phyloP scores from a whole-genome alignment of 192 early-diverging fungal species.

The Chytriomyces sp. region DNA sequence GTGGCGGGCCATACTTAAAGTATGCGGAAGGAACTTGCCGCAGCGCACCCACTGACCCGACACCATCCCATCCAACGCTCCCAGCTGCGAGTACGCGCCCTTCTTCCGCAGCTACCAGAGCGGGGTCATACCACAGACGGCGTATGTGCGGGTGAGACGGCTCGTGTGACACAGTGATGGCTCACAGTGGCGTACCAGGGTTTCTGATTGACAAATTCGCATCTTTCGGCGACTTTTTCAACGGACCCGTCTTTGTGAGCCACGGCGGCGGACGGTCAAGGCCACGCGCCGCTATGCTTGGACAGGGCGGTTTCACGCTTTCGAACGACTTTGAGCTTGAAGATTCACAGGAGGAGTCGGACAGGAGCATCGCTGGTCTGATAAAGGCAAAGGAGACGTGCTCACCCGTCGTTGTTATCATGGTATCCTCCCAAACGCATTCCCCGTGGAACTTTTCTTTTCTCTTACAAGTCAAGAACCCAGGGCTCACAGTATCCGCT shows the following conservation, averaged over 20 bases:
- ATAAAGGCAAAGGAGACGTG: neutral
- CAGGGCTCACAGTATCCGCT: slow-evolving; percentile 25
- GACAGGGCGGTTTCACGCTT: neutral
- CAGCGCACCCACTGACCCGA: no score
- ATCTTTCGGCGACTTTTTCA: slow-evolving; percentile 16
- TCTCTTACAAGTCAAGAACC: neutral
- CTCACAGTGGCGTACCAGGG: neutral
- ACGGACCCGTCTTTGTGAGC: neutral
- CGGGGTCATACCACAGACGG: neutral
- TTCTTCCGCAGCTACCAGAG: slow-evolving; percentile 27
- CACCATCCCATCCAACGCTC: no score
- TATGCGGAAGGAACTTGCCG: no score
- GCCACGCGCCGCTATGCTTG: neutral
- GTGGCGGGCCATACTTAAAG: no score
- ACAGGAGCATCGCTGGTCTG: neutral
- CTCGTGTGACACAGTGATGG: no score
- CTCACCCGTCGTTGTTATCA: slow-evolving; percentile 13
- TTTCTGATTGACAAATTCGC: slow-evolving; percentile 28
- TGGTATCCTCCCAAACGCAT: neutral
- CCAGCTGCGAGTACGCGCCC: slow-evolving; percentile 15
- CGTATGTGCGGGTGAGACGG: neutral
- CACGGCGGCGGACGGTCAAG: slow-evolving; percentile 20
- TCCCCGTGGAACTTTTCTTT: no score
- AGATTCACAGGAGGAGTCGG: slow-evolving; percentile 5
- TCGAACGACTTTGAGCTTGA: neutral